Evolutionary conservation across 2,329 filamentous ascomycete genomes (phyloP), one percentile per base, ranked within the genome.

Genomic region (Zymoseptoria brevis): DNA sequence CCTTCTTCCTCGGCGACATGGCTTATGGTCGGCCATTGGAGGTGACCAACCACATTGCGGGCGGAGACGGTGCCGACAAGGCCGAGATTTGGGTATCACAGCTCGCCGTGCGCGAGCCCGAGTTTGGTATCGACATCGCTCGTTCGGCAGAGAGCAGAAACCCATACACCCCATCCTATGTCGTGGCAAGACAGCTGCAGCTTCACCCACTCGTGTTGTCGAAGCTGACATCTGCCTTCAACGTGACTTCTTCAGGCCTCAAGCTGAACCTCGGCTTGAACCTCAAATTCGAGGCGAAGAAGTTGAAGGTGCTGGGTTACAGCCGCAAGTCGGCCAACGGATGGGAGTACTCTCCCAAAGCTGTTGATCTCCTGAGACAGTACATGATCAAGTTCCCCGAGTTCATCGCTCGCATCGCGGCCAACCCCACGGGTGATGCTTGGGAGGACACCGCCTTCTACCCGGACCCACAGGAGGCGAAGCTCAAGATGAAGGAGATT

Each of bases 381-480:
- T 99, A 97, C 74, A 96, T 97, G 88, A 86, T 87, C 60, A 87
- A 85, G 16, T 99, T 99, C 75, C 94, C 94, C 0, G 90, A 96
- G 60, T 97, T 99, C 74, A 93, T 99, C 70, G 90, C 88, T 8
- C 90, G 86, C 3, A 90, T 99, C 63, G 87, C 92, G 72, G 81
- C 81, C 61, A 93, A 96, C 65, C 90, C 93, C 1, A 88, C 91
- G 60, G 89, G 87, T 45, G 93, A 90, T 69, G 88, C 93, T 61
- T 89, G 91, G 67, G 81, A 83, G 52, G 92, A 96, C 55, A 90
- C 86, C 0, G 90, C 96, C 70, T 88, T 97, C 68, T 99, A 94
- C 78, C 83, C 87, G 0, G 81, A 86, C 60, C 81, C 84, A 19
- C 83, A 86, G 7, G 79, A 85, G 53, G 93, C 92, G 3, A 86